phyloP scores from a whole-genome alignment of 768 basidiomycete genomes.

The Gymnopilus dilepis region DNA sequence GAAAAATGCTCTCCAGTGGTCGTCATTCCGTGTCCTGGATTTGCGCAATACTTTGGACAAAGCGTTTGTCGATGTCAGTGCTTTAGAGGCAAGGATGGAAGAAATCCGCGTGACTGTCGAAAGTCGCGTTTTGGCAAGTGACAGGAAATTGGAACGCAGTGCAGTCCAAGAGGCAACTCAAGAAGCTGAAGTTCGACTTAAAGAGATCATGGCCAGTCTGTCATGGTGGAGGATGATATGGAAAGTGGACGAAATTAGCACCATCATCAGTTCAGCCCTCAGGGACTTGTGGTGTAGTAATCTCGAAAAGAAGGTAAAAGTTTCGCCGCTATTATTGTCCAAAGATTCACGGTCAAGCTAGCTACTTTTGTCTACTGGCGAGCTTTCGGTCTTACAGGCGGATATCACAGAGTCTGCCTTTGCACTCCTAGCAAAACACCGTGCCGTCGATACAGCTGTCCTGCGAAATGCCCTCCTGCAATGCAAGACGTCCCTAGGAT shows the following conservation, averaged over 20 bases:
- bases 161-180: slow-evolving; percentile 43
- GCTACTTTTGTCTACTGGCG: slow-evolving; percentile 71
- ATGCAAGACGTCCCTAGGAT: slow-evolving; percentile 49
- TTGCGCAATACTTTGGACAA: slow-evolving; percentile 40
- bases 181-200: slow-evolving; percentile 43
- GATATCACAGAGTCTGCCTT: slow-evolving; percentile 47
- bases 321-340: neutral
- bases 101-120: slow-evolving; percentile 41
- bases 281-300: slow-evolving; percentile 47
- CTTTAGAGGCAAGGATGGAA: slow-evolving; percentile 44
- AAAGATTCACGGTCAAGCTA: slow-evolving; percentile 29
- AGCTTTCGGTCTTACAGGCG: slow-evolving; percentile 53
- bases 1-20: slow-evolving; percentile 43
- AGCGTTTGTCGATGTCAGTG: slow-evolving; percentile 38
- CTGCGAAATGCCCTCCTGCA: slow-evolving; percentile 66
- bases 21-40: slow-evolving; percentile 35
- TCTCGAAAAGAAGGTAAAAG: slow-evolving; percentile 55
- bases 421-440: slow-evolving; percentile 43
- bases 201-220: slow-evolving; percentile 44
- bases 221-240: slow-evolving; percentile 53
- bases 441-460: slow-evolving; percentile 52
- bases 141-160: slow-evolving; percentile 22
- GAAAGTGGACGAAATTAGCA: slow-evolving; percentile 52
- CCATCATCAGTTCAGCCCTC: slow-evolving; percentile 41
- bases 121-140: slow-evolving; percentile 42